A percentile compares a stretch with the other conserved stretches of the same genome.
phyloP scores from a whole-genome alignment of 352 stramenopile genomes.

The Globisporangium barbulae region DNA sequence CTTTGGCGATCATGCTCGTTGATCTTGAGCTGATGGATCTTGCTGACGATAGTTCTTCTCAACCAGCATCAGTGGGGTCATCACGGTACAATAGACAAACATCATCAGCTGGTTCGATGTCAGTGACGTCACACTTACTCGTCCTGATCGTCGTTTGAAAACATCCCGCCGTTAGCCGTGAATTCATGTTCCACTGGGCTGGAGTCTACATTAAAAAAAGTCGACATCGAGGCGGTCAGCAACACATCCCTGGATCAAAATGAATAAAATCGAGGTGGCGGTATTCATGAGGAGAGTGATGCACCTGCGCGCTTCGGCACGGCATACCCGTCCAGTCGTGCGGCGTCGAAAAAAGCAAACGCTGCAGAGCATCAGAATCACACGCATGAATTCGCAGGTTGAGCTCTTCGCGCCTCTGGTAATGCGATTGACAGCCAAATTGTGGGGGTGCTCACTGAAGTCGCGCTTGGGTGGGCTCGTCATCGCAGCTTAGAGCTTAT shows the following conservation, averaged over 20 bases:
- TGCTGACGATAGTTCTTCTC: slow-evolving; percentile 8
- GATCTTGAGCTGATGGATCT: slow-evolving; percentile 5
- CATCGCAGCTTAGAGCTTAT: not conserved
- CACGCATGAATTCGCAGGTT: not conserved
- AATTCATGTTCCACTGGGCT: not conserved
- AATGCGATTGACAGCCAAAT: not conserved
- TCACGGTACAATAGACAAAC: not conserved
- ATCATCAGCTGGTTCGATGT: not conserved
- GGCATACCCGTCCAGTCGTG: slow-evolving; percentile 30
- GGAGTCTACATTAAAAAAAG: not conserved
- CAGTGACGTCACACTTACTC: slow-evolving; percentile 17
- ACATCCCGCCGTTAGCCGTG: slow-evolving; percentile 17
- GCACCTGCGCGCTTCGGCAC: not conserved
- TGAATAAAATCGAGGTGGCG: not conserved
- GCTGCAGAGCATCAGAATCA: slow-evolving; percentile 14
- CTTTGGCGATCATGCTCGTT: not conserved
- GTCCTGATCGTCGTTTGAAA: slow-evolving; percentile 27
- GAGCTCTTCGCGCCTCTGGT: not conserved
- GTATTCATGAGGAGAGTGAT: not conserved
- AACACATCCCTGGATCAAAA: not conserved
- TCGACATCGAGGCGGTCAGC: not conserved
- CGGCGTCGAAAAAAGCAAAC: slow-evolving; percentile 40
- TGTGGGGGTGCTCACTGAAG: slow-evolving; percentile 10
- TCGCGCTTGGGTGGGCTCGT: slow-evolving; percentile 9
- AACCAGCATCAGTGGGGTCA: not conserved